phyloP scores from a whole-genome alignment of 2,329 filamentous ascomycete species.

The Stemphylium lycopersici region DNA sequence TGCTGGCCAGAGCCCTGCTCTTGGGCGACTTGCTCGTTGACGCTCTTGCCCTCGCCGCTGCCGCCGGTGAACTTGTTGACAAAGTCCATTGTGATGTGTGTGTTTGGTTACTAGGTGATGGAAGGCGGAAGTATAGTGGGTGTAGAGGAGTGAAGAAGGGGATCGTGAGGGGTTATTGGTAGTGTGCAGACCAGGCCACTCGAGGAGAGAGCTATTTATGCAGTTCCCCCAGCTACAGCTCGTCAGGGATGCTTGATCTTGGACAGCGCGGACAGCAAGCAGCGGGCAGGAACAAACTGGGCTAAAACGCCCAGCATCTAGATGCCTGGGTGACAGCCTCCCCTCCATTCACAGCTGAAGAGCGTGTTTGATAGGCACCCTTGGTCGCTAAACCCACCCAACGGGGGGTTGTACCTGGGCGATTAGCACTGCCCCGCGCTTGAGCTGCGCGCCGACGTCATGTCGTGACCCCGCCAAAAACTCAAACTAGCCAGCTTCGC shows the following conservation, averaged over 20 bases:
- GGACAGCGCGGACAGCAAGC: neutral
- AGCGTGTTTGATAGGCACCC: neutral
- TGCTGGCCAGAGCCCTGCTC: conserved; percentile 41
- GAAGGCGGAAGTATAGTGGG: neutral
- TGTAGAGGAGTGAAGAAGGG: conserved; percentile 4
- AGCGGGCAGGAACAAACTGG: neutral
- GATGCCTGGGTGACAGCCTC: neutral
- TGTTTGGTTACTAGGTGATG: conserved; percentile 3
- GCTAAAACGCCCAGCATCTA: conserved; percentile 13
- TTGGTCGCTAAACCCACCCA: neutral
- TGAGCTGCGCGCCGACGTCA: conserved; percentile 16
- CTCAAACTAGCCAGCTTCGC: conserved; percentile 2
- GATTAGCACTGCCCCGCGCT: conserved; percentile 7
- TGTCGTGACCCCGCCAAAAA: conserved; percentile 7
- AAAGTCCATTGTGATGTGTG: conserved; percentile 51
- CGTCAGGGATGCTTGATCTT: neutral
- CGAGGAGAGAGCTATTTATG: conserved; percentile 19
- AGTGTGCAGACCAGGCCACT: neutral
- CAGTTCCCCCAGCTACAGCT: neutral
- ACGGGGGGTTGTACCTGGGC: conserved; percentile 14
- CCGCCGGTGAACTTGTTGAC: conserved; percentile 55
- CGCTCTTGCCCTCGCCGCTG: conserved; percentile 36
- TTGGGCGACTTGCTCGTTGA: conserved; percentile 39
- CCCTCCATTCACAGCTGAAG: conserved; percentile 4
- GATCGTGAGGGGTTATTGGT: conserved; percentile 4